These are phyloP conservation scores for Avena sativa DNA, from an alignment of 176 grass and related monocot genomes.

Conservation along the genomic window DNA sequence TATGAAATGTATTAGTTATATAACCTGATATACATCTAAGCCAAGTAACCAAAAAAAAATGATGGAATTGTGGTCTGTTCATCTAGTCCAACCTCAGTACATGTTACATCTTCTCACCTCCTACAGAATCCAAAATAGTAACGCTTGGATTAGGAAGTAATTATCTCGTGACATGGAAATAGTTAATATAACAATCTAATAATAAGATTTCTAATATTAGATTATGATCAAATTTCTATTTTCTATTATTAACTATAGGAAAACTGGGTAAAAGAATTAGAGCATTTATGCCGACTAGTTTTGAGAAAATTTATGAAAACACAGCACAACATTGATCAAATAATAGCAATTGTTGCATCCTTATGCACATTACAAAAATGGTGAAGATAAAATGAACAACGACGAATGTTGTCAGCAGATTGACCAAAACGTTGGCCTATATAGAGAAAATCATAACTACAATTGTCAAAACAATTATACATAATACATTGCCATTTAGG, in stretches of 20 bases:
- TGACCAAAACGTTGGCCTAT: not conserved
- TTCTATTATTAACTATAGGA: conserved; percentile 12
- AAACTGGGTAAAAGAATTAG: not conserved
- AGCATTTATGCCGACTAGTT: not conserved
- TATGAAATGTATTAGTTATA: too few relatives aligned
- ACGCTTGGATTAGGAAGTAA: too few relatives aligned
- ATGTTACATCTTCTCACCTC: too few relatives aligned
- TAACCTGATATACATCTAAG: too few relatives aligned
- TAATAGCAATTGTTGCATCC: not conserved
- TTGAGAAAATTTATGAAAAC: conserved; percentile 3
- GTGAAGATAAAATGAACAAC: not conserved
- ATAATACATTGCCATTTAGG: not conserved
- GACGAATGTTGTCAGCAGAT: conserved; percentile 3
- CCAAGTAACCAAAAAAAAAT: too few relatives aligned
- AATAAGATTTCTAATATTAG: not conserved
- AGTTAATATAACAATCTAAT: too few relatives aligned
- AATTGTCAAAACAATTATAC: not conserved
- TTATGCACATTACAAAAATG: not conserved
- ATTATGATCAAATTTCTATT: conserved; percentile 11
- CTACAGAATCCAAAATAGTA: too few relatives aligned
- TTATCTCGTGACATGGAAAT: too few relatives aligned
- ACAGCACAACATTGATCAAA: not conserved
- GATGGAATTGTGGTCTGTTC: too few relatives aligned
- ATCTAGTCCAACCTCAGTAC: too few relatives aligned
- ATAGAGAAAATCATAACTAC: too few relatives aligned